Evolutionary conservation across 2,329 filamentous ascomycete genomes (phyloP), one percentile per base, ranked within the genome.

Genomic region (Aspergillus oerlinghausenensis): DNA sequence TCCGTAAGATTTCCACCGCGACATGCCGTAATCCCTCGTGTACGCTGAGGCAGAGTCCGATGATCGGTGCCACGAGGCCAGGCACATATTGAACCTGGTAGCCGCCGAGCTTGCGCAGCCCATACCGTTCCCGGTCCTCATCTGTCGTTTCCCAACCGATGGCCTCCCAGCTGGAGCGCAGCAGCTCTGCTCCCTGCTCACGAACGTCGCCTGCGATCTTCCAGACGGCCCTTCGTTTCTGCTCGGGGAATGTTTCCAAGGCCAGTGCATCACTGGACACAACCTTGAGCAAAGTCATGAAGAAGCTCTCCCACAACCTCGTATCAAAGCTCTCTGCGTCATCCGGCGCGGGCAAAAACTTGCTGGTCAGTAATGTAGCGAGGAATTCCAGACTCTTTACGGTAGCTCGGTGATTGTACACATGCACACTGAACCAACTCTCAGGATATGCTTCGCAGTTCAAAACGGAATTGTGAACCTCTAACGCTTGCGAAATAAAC

Each of bases 61-160:
- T 89, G 51, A 97, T 94, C 0, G 92, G 92, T 1, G 89, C 88
- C 7, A 99, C 92, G 5, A 99, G 82, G 11, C 89, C 87, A 5
- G 95, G 94, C 29, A 99, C 94, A 72, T 97, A 99, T 75, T 97
- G 94, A 21, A 99, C 94, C 75, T 99, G 94, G 69, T 97, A 99
- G 1, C 94, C 94, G 56, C 94, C 95, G 80, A 97, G 88, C 71
- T 88, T 92, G 54, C 84, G 80, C 55, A 97, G 77, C 0, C 88
- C 88, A 67, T 92, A 97, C 26, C 88, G 84, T 55, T 82, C 80
- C 61, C 84, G 83, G 70, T 97, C 92, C 57, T 97, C 93, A 1
- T 81, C 74, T 32, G 83, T 90, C 0, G 91, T 90, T 65, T 99
- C 93, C 94, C 94, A 99, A 11, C 95, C 94, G 60, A 99, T 95